Evolutionary conservation across 2,329 filamentous ascomycete genomes (phyloP), one percentile per base, ranked within the genome.

Genomic region (Fusarium neocosmosporiellum): DNA sequence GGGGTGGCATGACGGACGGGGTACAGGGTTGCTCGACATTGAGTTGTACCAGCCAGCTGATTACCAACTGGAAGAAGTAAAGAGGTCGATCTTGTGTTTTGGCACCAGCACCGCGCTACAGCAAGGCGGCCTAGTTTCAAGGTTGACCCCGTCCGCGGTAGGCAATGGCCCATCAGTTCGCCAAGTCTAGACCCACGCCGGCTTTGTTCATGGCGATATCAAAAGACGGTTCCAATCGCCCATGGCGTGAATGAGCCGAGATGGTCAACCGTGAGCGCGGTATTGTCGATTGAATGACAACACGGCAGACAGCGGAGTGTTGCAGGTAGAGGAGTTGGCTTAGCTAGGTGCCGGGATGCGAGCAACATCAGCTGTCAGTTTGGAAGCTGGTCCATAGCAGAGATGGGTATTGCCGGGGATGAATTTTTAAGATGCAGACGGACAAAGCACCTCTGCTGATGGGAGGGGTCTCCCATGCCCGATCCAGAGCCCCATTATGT

Each of bases 81-180:
- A 70, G 55, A 70, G 46, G 63, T 69, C 58, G 59, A 63, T 66
- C 54, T 66, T 31, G 60, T 54, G 65, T 59, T 64, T 69, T 68
- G 65, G 46, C 58, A 41, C 59, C 29, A 63, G 27, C 46, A 36
- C 60, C 50, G 59, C 59, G 48, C 59, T 61, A 43, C 33, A 65
- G 58, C 57, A 54, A 63, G 63, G 60, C 59, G 60, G 59, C 37
- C 63, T 69, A 61, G 66, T 53, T 65, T 64, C 70, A 66, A 73
- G 69, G 69, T 69, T 67, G 53, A 67, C 61, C 69, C 71, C 66
- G 62, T 73, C 33, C 29, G 33, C 54, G 33, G 48, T 18, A n/a
- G 54, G 50, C 60, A 24, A 63, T 53, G 61, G 63, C 60, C 59
- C 59, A 66, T 65, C 53, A 36, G 59, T 64, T 69, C 66, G 53